A percentile compares a stretch with the other conserved stretches of the same genome.
Conservation (phyloP, 1,284 basidiomycete species). For the Macrocybe sp. region DNA sequence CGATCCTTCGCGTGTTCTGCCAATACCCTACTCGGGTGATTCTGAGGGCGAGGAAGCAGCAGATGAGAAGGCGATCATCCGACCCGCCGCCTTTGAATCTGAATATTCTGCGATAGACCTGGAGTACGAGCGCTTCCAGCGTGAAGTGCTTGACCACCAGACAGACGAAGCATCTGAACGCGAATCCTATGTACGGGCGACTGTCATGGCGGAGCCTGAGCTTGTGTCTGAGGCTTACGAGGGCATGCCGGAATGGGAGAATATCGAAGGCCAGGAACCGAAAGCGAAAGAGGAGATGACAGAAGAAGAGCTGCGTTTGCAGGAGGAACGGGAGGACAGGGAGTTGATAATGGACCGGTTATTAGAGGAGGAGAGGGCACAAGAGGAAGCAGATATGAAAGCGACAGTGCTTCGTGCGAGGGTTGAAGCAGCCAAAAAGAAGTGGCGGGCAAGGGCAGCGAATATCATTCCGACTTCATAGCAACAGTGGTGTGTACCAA, state of each 20-base stretch:
- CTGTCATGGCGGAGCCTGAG: conserved; percentile 64
- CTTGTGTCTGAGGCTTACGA: conserved; percentile 40
- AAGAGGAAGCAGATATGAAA: conserved; percentile 79
- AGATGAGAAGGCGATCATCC: conserved; percentile 17
- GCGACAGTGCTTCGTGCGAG: conserved; percentile 60
- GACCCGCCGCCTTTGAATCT: conserved; percentile 13
- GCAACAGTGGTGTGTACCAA: neutral
- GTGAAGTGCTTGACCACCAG: conserved; percentile 32
- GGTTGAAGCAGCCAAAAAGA: conserved; percentile 56
- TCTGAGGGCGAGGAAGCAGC: conserved; percentile 39
- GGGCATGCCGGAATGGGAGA: conserved; percentile 53
- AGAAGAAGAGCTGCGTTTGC: conserved; percentile 40
- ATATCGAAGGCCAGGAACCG: conserved; percentile 14
- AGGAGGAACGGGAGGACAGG: conserved; percentile 64
- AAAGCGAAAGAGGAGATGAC: conserved; percentile 31
- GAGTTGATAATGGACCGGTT: conserved; percentile 72
- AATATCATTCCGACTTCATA: conserved; percentile 5
- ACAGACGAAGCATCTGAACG: conserved; percentile 30
- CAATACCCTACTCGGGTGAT: conserved; percentile 18
- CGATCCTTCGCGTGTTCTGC: conserved; percentile 54
- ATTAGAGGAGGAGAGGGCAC: conserved; percentile 69
- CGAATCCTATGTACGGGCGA: conserved; percentile 63
- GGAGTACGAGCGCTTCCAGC: conserved; percentile 69
- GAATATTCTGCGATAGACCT: conserved; percentile 42
- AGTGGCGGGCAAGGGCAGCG: conserved; percentile 37